Evolutionary conservation across 1,139 yeast genomes (phyloP).

Genomic region (Chernovozyma sophiae-reginae): DNA sequence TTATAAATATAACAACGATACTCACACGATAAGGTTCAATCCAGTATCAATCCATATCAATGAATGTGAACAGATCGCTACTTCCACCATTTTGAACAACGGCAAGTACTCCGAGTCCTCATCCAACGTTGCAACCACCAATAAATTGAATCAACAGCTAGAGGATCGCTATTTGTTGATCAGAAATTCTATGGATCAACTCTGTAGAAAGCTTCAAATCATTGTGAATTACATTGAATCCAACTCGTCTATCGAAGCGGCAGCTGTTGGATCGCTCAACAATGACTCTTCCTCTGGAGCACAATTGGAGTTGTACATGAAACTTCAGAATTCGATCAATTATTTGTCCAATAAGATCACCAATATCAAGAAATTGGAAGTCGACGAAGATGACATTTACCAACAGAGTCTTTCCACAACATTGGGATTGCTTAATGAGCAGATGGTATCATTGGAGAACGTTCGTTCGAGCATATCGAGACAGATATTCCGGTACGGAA

Average conservation of each 20-base stretch:
- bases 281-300: not conserved
- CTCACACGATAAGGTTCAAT: conserved; percentile 1
- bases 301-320: conserved; percentile 6
- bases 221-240: conserved; percentile 18
- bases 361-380: not conserved
- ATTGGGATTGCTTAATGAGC: conserved; percentile 28
- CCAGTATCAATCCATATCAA: not conserved
- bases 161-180: conserved; percentile 7
- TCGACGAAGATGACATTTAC: conserved; percentile 10
- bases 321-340: conserved; percentile 21
- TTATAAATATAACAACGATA: not conserved
- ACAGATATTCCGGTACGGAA: conserved; percentile 9
- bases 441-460: conserved; percentile 22
- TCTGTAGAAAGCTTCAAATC: conserved; percentile 16
- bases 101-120: conserved; percentile 14
- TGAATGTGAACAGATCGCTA: conserved; percentile 21
- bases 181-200: conserved; percentile 17
- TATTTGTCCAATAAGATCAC: conserved; percentile 23
- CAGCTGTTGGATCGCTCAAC: not conserved
- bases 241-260: not conserved
- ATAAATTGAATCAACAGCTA: not conserved
- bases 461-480: conserved; percentile 16
- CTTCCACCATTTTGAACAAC: conserved; percentile 24
- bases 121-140: not conserved
- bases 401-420: conserved; percentile 9